Evolutionary conservation across 495 filamentous ascomycete species (phyloP).

Genomic region (Pseudevernia furfuracea): DNA sequence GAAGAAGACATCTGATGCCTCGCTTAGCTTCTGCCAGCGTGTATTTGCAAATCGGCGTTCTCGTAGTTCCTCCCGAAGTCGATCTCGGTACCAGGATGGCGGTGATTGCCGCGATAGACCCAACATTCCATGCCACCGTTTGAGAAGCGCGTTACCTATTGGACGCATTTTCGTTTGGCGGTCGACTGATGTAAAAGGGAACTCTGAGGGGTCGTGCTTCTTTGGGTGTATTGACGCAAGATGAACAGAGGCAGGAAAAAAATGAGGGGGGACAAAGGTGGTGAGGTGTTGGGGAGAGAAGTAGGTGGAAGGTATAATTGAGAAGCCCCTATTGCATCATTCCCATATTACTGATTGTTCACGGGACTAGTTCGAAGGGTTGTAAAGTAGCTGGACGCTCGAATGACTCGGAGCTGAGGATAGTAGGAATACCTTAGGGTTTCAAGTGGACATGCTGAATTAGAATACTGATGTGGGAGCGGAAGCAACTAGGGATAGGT

Average conservation of each 20-base stretch:
- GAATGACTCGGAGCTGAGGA: too few species aligned
- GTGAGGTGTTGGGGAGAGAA: slow-evolving; percentile 3
- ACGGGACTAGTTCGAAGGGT: too few species aligned
- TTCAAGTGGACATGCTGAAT: too few species aligned
- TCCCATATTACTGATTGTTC: too few species aligned
- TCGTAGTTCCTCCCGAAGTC: slow-evolving; percentile 39
- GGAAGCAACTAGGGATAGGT: too few species aligned
- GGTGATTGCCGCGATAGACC: slow-evolving; percentile 35
- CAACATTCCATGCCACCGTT: slow-evolving; percentile 38
- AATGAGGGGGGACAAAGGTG: not conserved
- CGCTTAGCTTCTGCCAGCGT: slow-evolving; percentile 38
- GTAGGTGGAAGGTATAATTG: not conserved
- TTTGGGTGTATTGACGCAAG: slow-evolving; percentile 1
- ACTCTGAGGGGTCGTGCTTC: slow-evolving; percentile 1
- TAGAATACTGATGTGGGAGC: too few species aligned
- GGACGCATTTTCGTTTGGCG: slow-evolving; percentile 14
- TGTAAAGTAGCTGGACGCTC: too few species aligned
- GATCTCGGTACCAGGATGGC: slow-evolving; percentile 40
- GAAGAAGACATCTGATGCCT: slow-evolving; percentile 48
- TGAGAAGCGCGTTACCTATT: slow-evolving; percentile 23
- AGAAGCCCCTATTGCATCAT: not conserved
- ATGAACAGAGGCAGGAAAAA: slow-evolving; percentile 4
- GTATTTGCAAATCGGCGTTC: slow-evolving; percentile 36
- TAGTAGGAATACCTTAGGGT: too few species aligned
- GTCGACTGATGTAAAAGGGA: not conserved